These are phyloP conservation scores for Fusarium sulawesiense DNA, from an alignment of 2,329 filamentous ascomycete species.

Conservation along the genomic window DNA sequence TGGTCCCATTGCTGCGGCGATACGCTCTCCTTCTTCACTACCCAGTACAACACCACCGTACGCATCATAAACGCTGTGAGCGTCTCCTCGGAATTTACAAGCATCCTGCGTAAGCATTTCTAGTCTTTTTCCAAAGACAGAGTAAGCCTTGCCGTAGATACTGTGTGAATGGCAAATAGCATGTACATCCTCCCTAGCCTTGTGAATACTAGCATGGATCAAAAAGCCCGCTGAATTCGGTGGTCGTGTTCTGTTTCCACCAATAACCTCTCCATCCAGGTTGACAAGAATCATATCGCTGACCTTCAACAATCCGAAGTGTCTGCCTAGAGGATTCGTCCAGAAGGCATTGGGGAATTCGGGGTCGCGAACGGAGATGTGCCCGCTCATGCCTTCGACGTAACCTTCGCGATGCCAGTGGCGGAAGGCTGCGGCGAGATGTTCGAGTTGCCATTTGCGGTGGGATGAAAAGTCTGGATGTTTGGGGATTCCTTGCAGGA, in stretches of 20 bases:
- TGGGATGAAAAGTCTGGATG: constrained; percentile 42
- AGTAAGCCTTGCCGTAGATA: constrained; percentile 74
- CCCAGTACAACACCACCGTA: constrained; percentile 64
- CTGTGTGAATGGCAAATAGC: constrained; percentile 77
- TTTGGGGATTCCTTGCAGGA: constrained; percentile 42
- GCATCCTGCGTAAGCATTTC: constrained; percentile 78
- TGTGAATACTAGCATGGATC: constrained; percentile 74
- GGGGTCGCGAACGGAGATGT: constrained; percentile 74
- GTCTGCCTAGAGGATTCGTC: constrained; percentile 73
- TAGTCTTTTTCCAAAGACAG: constrained; percentile 69
- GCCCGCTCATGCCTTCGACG: constrained; percentile 75
- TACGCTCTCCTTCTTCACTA: constrained; percentile 70
- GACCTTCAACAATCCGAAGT: constrained; percentile 74
- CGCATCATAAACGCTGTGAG: constrained; percentile 72
- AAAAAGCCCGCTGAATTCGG: constrained; percentile 76
- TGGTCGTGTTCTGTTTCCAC: constrained; percentile 68
- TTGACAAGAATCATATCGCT: constrained; percentile 77
- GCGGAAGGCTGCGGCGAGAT: constrained; percentile 75
- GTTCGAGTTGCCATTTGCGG: constrained; percentile 59
- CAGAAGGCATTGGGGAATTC: constrained; percentile 71
- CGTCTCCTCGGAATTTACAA: constrained; percentile 69
- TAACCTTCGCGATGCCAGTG: constrained; percentile 74
- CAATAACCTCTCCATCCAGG: constrained; percentile 68
- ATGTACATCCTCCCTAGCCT: constrained; percentile 71
- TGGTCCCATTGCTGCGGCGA: constrained; percentile 70